phyloP scores from a whole-genome alignment of 1,284 basidiomycete species.

The Naganishia albida region DNA sequence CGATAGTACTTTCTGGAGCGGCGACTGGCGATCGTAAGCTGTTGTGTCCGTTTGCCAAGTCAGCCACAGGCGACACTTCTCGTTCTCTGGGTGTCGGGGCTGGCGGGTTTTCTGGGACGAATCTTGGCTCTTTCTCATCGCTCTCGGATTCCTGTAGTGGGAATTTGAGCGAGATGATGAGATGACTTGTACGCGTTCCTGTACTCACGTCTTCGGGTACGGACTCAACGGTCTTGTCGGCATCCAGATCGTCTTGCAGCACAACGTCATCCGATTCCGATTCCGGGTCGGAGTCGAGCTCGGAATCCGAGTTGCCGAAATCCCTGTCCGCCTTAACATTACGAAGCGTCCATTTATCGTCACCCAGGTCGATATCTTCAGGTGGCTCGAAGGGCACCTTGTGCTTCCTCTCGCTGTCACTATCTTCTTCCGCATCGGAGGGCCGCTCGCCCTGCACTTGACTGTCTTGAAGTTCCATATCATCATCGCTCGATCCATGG shows the following conservation, averaged over 20 bases:
- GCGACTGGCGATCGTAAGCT: neutral
- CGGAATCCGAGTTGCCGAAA: conserved; percentile 26
- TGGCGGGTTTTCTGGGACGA: conserved; percentile 40
- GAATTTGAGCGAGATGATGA: neutral
- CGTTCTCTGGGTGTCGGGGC: conserved; percentile 32
- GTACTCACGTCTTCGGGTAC: conserved; percentile 33
- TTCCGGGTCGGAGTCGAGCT: conserved; percentile 33
- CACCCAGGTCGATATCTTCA: conserved; percentile 32
- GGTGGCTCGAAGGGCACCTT: conserved; percentile 20
- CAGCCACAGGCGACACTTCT: neutral
- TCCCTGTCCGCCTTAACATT: conserved; percentile 26
- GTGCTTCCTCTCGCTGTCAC: conserved; percentile 10
- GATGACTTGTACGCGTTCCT: conserved; percentile 1
- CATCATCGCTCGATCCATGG: neutral
- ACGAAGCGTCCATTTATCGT: conserved; percentile 28
- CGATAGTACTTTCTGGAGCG: neutral
- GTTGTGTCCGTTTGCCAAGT: neutral
- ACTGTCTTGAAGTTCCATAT: conserved; percentile 40
- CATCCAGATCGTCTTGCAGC: conserved; percentile 43
- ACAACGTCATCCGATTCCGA: conserved; percentile 33
- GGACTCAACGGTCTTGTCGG: conserved; percentile 37
- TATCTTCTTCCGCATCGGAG: conserved; percentile 45
- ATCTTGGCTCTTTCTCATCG: conserved; percentile 34
- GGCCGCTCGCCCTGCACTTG: conserved; percentile 46
- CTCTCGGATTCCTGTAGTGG: neutral